Conservation (phyloP, 2,329 filamentous ascomycete genomes). For the Whalleya microplaca region DNA sequence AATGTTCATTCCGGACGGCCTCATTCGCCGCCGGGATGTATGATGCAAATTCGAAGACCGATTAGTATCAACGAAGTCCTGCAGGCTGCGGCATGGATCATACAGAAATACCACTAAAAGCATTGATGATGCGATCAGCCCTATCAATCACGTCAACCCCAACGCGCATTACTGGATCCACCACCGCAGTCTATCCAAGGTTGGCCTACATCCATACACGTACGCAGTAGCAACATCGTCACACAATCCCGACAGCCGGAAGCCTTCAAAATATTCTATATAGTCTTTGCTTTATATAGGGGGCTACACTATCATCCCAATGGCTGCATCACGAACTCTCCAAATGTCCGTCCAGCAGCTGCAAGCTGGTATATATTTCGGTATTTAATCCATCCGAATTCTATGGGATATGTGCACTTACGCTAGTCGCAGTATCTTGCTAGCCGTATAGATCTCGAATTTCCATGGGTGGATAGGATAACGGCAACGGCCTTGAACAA, state of each 20-base stretch:
- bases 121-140: constrained; percentile 34
- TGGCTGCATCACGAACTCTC: constrained; percentile 10
- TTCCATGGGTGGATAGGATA: constrained; percentile 8
- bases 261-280: constrained; percentile 19
- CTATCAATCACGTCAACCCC: constrained; percentile 36
- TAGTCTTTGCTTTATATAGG: constrained; percentile 13
- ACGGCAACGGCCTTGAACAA: constrained; percentile 6
- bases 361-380: background rate
- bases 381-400: background rate
- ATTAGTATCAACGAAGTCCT: constrained; percentile 17
- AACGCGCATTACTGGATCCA: constrained; percentile 32
- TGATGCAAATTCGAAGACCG: constrained; percentile 4
- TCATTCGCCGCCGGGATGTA: background rate
- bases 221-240: constrained; percentile 22
- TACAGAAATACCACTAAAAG: constrained; percentile 18
- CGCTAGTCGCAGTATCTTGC: background rate
- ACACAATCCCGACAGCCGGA: constrained; percentile 22
- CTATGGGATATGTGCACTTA: background rate
- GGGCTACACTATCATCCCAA: constrained; percentile 5
- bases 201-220: constrained; percentile 22
- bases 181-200: constrained; percentile 23
- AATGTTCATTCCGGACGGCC: background rate
- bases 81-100: constrained; percentile 18
- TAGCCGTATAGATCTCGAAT: constrained; percentile 2
- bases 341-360: background rate